A percentile compares a stretch with the other conserved stretches of the same genome.
Evolutionary conservation across 2,329 filamentous ascomycete genomes (phyloP).

Genomic region (Leptoxyphium fumago): DNA sequence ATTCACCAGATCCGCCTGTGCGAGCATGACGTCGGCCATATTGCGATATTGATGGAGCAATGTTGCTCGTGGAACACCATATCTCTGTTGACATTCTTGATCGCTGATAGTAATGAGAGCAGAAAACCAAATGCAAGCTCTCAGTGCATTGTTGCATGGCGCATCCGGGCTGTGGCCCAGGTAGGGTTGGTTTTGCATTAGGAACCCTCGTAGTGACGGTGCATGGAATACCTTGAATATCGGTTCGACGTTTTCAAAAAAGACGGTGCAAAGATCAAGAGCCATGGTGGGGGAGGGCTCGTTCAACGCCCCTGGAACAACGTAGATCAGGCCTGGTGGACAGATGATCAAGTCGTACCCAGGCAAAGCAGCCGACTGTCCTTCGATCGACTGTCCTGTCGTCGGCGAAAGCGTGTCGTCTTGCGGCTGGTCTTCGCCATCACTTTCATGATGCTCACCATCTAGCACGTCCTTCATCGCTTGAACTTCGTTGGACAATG

Average conservation of each 20-base stretch:
- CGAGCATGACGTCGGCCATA: constrained; percentile 15
- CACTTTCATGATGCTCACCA: constrained; percentile 5
- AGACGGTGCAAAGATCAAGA: constrained; percentile 10
- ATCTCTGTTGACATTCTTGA: constrained; percentile 12
- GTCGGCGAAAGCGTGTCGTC: constrained; percentile 1
- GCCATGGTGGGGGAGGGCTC: constrained; percentile 10
- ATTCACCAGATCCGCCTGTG: constrained; percentile 18
- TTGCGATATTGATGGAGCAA: constrained; percentile 12
- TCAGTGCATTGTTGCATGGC: constrained; percentile 13
- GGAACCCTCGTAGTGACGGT: constrained; percentile 11
- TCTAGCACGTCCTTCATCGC: constrained; percentile 18
- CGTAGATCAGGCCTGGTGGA: constrained; percentile 15
- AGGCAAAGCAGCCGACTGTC: background rate
- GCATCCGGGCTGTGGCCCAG: constrained; percentile 11
- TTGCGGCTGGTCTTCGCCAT: constrained; percentile 8
- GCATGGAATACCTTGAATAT: constrained; percentile 17
- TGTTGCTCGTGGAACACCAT: constrained; percentile 8
- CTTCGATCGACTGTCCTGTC: background rate
- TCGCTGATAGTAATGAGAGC: constrained; percentile 17
- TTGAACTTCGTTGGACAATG: constrained; percentile 18
- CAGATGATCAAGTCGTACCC: constrained; percentile 18
- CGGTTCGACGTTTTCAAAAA: constrained; percentile 15
- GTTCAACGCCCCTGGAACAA: constrained; percentile 17
- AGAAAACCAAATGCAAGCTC: constrained; percentile 17
- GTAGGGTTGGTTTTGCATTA: constrained; percentile 12